Evolutionary conservation across 2,329 filamentous ascomycete species (phyloP), one percentile per base, ranked within the genome.

Genomic region (Dactylellina sp.): DNA sequence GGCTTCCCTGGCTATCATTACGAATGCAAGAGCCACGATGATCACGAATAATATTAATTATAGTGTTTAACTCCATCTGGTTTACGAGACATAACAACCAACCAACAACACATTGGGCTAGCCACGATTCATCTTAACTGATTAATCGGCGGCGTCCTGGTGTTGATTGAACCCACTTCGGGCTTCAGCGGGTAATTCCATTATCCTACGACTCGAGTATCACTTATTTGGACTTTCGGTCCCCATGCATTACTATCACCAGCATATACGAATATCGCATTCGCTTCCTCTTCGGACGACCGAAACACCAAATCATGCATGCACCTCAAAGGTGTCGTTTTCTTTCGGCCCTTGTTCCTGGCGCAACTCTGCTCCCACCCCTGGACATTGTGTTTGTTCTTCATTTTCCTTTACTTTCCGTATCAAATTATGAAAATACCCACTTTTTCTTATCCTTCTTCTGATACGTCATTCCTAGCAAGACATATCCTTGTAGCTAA

Each of bases 11-110:
- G 39, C 32, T 61, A 56, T 28, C 7, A 32, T 37, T 74, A 66
- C 32, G 56, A 74, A 22, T 55, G 56, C 55, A 60, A 62, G 14
- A 42, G 28, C 35, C 35, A 72, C 11, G 16, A 53, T 18, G 53
- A 37, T 7, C n/a, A 56, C 42, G 47, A 56, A 52, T 74, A 74
- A 72, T 66, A 46, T 44, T 28, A 47, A 35, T 18, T 28, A 14
- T 28, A 64, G 52, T 61, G 44, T 28, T 22, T 53, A 55, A 47
- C 6, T 20, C 24, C 22, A 46, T 72, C 68, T 72, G 68, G 68
- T 72, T 72, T 72, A 72, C 68, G 68, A 72, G 68, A 72, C 68
- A 72, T n/a, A n/a, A n/a, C n/a, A n/a, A n/a, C n/a, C 22, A 47
- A 44, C 46, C 37, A 4, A 2, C 50, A 55, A 55, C 50, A 55